Percentiles rank a stretch among this genome's conserved stretches.
These are phyloP conservation scores for Stephanodiscus triporus DNA, from an alignment of 108 stramenopile genomes.

Conservation along the genomic window DNA sequence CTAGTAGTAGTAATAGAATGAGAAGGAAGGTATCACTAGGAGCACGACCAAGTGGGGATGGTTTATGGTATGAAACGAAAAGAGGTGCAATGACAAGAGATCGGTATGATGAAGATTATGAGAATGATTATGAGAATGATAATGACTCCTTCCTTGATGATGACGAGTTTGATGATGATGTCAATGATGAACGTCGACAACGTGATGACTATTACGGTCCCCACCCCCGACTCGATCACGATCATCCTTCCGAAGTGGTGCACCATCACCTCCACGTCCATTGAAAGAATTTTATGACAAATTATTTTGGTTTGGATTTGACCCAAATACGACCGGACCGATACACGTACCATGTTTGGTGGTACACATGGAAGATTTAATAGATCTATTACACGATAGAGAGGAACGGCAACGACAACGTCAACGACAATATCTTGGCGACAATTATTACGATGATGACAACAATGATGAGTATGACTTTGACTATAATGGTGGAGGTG, in stretches of 20 bases:
- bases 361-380: constrained; percentile 86
- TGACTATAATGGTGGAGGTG: background rate
- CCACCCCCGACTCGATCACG: constrained; percentile 63
- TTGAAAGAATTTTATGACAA: constrained; percentile 71
- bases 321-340: constrained; percentile 41
- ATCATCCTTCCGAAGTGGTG: too few species aligned
- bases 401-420: constrained; percentile 37
- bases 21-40: too few species aligned
- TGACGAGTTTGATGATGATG: constrained; percentile 13
- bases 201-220: constrained; percentile 30
- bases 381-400: constrained; percentile 47
- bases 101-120: constrained; percentile 35
- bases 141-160: constrained; percentile 41
- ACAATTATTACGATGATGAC: background rate
- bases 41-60: constrained; percentile 19
- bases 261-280: constrained; percentile 55
- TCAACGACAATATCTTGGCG: too few species aligned
- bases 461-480: background rate
- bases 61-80: constrained; percentile 40
- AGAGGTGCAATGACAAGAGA: constrained; percentile 14
- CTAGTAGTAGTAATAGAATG: too few species aligned
- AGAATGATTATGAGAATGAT: constrained; percentile 18
- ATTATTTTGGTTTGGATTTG: constrained; percentile 70
- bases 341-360: constrained; percentile 84
- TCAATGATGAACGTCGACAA: background rate